phyloP scores from a whole-genome alignment of 306 rosid genomes.

The Glycine soja region DNA sequence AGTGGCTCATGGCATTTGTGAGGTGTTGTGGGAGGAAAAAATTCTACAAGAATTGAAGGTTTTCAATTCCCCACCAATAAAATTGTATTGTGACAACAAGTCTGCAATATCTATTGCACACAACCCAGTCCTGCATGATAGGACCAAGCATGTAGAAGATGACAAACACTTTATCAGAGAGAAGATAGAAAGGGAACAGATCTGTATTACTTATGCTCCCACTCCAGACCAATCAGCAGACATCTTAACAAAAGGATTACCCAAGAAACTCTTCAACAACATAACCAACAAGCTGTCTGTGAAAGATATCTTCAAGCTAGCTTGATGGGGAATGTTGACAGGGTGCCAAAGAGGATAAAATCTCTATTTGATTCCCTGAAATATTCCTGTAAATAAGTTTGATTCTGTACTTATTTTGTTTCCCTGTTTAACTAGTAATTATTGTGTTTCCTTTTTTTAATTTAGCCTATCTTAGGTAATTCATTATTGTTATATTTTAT shows the following conservation, averaged over 20 bases:
- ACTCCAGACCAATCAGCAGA: neutral
- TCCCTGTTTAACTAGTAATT: neutral
- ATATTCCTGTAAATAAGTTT: too few species aligned
- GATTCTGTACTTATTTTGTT: too few species aligned
- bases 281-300: neutral
- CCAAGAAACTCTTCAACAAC: neutral
- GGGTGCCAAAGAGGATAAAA: too few species aligned
- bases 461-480: neutral
- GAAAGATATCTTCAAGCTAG: constrained; percentile 5
- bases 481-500: too few species aligned
- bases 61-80: too few species aligned
- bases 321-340: neutral
- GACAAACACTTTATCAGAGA: neutral
- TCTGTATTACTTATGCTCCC: neutral
- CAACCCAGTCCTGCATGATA: neutral
- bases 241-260: constrained; percentile 17
- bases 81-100: too few species aligned
- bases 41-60: too few species aligned
- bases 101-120: too few species aligned
- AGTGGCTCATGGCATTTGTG: too few species aligned
- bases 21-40: too few species aligned
- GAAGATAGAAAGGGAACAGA: neutral
- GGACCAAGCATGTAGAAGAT: neutral
- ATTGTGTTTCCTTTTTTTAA: neutral
- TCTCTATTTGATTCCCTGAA: too few species aligned